phyloP scores from a whole-genome alignment of 192 early-diverging fungal species.

The Bifiguratus adelaidae region DNA sequence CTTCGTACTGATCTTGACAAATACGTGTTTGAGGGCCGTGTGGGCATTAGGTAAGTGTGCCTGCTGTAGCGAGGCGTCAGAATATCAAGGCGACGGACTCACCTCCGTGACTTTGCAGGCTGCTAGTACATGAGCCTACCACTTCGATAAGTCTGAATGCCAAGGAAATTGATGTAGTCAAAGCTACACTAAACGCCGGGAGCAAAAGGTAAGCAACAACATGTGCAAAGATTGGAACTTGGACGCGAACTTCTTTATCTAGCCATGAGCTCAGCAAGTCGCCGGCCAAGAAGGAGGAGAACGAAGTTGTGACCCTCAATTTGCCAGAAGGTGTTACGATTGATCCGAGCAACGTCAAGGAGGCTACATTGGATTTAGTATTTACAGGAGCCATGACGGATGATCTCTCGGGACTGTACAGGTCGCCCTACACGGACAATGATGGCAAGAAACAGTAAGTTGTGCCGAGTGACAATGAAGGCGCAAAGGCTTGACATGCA shows the following conservation, averaged over 20 bases:
- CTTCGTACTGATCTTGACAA: constrained; percentile 71
- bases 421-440: constrained; percentile 46
- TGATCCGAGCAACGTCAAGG: neutral
- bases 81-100: too few relatives aligned
- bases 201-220: too few relatives aligned
- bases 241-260: too few relatives aligned
- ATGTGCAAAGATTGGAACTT: too few relatives aligned
- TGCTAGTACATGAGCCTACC: too few relatives aligned
- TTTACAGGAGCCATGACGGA: constrained; percentile 32
- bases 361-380: constrained; percentile 15
- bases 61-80: too few relatives aligned
- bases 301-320: too few relatives aligned
- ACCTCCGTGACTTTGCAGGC: too few relatives aligned
- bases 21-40: constrained; percentile 70
- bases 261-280: too few relatives aligned
- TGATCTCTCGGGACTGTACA: constrained; percentile 74
- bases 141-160: neutral
- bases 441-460: constrained; percentile 25
- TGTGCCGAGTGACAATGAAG: neutral
- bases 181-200: too few relatives aligned
- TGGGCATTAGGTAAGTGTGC: constrained; percentile 55
- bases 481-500: too few relatives aligned
- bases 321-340: neutral
- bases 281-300: too few relatives aligned
- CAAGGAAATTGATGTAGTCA: neutral